Percentiles rank a stretch among this genome's conserved stretches.
Conservation (phyloP, 2,329 filamentous ascomycete species). For the Trichocomaceae sp. region DNA sequence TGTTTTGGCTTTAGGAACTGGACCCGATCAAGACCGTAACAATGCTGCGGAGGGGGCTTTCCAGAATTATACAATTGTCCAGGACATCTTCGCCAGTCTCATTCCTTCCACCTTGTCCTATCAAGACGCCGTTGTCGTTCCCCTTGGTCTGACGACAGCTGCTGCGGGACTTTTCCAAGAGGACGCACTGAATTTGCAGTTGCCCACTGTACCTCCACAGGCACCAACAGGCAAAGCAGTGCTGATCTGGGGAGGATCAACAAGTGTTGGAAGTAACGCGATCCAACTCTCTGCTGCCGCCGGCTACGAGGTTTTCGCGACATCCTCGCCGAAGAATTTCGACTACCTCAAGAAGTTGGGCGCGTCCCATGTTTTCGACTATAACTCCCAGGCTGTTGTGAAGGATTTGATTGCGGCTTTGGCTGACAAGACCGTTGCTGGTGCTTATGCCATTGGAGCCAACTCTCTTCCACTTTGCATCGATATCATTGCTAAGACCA, state of each 20-base stretch:
- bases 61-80: slow-evolving; percentile 24
- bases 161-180: slow-evolving; percentile 20
- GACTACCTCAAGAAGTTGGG: slow-evolving; percentile 39
- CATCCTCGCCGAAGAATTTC: slow-evolving; percentile 36
- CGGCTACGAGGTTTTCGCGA: slow-evolving; percentile 34
- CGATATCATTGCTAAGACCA: slow-evolving; percentile 3
- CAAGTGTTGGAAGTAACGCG: slow-evolving; percentile 38
- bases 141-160: slow-evolving; percentile 23
- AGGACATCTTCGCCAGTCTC: too few relatives aligned
- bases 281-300: slow-evolving; percentile 37
- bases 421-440: neutral
- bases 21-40: slow-evolving; percentile 6
- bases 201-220: slow-evolving; percentile 9
- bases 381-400: slow-evolving; percentile 19
- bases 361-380: slow-evolving; percentile 40
- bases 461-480: slow-evolving; percentile 2
- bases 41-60: slow-evolving; percentile 19
- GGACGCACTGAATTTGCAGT: slow-evolving; percentile 15
- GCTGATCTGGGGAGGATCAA: slow-evolving; percentile 48
- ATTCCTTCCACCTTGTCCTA: slow-evolving; percentile 22
- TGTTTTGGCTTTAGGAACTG: slow-evolving; percentile 18
- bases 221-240: slow-evolving; percentile 27
- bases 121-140: slow-evolving; percentile 22
- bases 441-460: slow-evolving; percentile 7
- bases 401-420: neutral